Base-by-base conservation (phyloP, 768 basidiomycete genomes). In the Pleurotus salmoneostramineus region DNA sequence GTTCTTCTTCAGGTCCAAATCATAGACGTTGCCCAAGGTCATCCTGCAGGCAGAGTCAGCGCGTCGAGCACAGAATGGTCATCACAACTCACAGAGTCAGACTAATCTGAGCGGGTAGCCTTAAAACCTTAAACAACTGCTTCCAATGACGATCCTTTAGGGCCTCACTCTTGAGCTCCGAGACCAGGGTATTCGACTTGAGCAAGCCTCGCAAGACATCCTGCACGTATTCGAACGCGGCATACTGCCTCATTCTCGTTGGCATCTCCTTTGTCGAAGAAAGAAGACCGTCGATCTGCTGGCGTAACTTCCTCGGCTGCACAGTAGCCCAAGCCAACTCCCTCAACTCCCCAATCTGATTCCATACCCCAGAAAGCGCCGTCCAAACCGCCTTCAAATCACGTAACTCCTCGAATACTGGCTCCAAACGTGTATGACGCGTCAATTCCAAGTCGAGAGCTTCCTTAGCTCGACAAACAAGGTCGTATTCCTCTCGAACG, bases 331-430 rank as follows among this genome's bases (percentile, higher is more conserved):
- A 99, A 1, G 85, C 74, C 68, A 88, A 78, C 66, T 99, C 97
- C 52, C 91, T 77, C 56, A 99, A 71, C 67, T 98, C 96, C 50
- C 82, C 79, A 54, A 99, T 88, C 69, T 96, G 94, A 63, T 81
- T 88, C 95, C 96, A 98, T 50, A 98, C 91, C 1, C 97, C 97
- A 0, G 95, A 97, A 40, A 99, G 82, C 11, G 97, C 97, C 0
- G 94, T 98, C 97, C 97, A 99, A 32, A 99, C 97, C 1, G 93
- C 93, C 74, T 98, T 98, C 62, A 99, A 82, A 70, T 98, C 97
- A 57, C 90, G 87, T 49, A 99, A 71, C 70, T 99, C 97, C 69
- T 98, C 97, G 58, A 94, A 89, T 4, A 98, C 87, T 15, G 97
- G 96, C 55, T 94, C 90, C 40, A 99, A 79, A 52, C 95, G 91